Evolutionary conservation across 768 basidiomycete species (phyloP).

Genomic region (Hygrocybe coccinea): DNA sequence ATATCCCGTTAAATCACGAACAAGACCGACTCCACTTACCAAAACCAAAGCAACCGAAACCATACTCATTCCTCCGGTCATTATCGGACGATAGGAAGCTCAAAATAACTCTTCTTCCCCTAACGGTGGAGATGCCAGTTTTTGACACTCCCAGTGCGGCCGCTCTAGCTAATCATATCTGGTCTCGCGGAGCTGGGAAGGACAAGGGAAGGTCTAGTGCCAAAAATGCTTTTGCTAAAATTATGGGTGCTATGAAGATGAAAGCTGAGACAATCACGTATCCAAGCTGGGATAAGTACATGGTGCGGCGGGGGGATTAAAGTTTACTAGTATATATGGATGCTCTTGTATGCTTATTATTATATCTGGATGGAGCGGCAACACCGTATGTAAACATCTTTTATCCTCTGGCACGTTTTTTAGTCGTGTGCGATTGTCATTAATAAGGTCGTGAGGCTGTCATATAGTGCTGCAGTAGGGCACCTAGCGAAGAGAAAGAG

Average conservation of each 20-base stretch:
- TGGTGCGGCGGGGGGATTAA: constrained; percentile 39
- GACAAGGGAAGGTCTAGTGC: constrained; percentile 18
- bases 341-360: not conserved
- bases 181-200: constrained; percentile 12
- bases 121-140: constrained; percentile 29
- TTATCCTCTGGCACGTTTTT: no score
- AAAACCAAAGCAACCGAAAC: constrained; percentile 40
- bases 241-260: constrained; percentile 21
- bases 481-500: no score
- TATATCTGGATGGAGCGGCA: not conserved
- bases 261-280: constrained; percentile 45
- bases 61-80: constrained; percentile 50
- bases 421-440: no score
- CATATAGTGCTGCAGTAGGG: no score
- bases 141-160: not conserved
- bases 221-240: constrained; percentile 20
- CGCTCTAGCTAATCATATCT: constrained; percentile 1
- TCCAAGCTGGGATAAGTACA: constrained; percentile 65
- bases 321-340: not conserved
- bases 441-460: no score
- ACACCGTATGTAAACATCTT: no score
- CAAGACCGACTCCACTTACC: constrained; percentile 34
- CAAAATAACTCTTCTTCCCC: constrained; percentile 46
- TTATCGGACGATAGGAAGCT: constrained; percentile 49
- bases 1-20: constrained; percentile 14